Conservation (phyloP, 1,139 yeast genomes). For the Saccharomyces uvarum region DNA sequence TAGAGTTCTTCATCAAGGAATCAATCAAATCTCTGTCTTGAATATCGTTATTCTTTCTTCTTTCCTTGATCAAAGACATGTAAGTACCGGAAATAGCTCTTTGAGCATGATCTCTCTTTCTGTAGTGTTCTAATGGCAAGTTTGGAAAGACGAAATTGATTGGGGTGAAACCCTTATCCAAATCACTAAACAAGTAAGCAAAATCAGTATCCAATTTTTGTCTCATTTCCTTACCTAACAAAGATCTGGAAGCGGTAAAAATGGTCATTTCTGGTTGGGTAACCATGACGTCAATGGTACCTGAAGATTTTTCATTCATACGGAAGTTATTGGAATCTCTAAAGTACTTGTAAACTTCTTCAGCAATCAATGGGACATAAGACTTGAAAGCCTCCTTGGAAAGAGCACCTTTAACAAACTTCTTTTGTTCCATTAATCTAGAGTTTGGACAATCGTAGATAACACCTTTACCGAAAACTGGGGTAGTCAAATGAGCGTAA, state of each 20-base stretch:
- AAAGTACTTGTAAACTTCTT: conserved; percentile 67
- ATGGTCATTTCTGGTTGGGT: conserved; percentile 94
- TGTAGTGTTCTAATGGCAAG: conserved; percentile 81
- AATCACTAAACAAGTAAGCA: conserved; percentile 79
- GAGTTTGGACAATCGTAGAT: conserved; percentile 93
- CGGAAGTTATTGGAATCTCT: conserved; percentile 39
- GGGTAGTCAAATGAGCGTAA: conserved; percentile 89
- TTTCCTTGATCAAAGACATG: conserved; percentile 62
- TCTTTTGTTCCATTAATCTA: conserved; percentile 95
- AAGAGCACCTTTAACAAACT: conserved; percentile 85
- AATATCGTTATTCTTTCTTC: conserved; percentile 69
- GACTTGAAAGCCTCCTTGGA: conserved; percentile 75
- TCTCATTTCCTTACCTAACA: conserved; percentile 89
- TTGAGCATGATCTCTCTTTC: conserved; percentile 83
- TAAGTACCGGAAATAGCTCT: conserved; percentile 70
- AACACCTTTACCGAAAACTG: conserved; percentile 95
- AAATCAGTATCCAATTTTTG: conserved; percentile 72
- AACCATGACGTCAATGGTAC: conserved; percentile 63
- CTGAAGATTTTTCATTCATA: conserved; percentile 35
- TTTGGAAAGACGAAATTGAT: conserved; percentile 91
- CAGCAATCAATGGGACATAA: conserved; percentile 82
- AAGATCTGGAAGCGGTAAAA: conserved; percentile 87
- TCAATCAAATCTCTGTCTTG: conserved; percentile 85
- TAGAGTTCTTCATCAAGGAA: conserved; percentile 69
- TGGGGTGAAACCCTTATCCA: conserved; percentile 96